Base-by-base conservation (phyloP, 805 yeast genomes). In the Schwanniomyces sp. region DNA sequence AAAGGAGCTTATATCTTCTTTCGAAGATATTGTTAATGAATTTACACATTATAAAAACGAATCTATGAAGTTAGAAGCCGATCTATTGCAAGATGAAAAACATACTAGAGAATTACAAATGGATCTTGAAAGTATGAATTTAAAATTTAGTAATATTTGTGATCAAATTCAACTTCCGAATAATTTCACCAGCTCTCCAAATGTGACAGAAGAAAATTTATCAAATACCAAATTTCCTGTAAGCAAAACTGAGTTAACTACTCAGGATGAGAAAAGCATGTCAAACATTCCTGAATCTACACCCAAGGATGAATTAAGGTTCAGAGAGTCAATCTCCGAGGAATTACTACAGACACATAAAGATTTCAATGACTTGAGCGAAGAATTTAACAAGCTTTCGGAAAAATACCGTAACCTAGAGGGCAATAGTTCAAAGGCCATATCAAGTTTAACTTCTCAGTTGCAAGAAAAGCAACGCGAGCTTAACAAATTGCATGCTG, bases 11-110 rank as follows among this genome's bases (percentile, higher is more conserved):
- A 51, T 57, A 43, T 18, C 46, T 4, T 50, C 57, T n/a, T 39
- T 68, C n/a, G 57, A 60, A n/a, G 54, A 49, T 7, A 49, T 67
- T 18, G 59, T 62, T 45, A 30, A 21, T 7, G 61, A 66, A 34
- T 55, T 60, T 39, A 39, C 44, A 1, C 41, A 41, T 10, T 66
- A 66, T 40, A 61, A 60, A 41, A 34, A 39, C 5, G 55, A 61
- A 28, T 54, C 60, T 1, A 45, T 51, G 11, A 49, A 51, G 14
- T 46, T 67, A 17, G 65, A 64, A 42, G 18, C 44, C 9, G 59
- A 60, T 5, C 51, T 68, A 26, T 41, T 40, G 11, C 40, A 38
- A 8, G 72, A 67, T 47, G 50, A 59, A 2, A 58, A 58, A 34
- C 59, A 59, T 27, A 54, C 66, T 5, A 49, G 51, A 21, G 44